phyloP scores from a whole-genome alignment of 768 basidiomycete genomes.

The Collybia nuda region DNA sequence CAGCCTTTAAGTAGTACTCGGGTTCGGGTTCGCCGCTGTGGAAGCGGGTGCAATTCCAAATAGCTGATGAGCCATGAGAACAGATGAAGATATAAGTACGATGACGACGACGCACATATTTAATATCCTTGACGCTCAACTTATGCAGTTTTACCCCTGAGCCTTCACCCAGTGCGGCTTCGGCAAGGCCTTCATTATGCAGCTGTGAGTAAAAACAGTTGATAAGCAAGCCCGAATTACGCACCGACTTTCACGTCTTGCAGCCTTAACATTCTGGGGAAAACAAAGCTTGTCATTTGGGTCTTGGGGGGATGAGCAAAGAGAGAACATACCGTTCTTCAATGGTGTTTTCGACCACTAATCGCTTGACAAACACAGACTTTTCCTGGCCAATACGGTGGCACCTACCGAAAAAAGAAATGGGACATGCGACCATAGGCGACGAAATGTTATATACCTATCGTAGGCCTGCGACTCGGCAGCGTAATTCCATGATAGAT shows the following conservation, averaged over 20 bases:
- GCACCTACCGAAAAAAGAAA: conserved; percentile 41
- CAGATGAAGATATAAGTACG: background rate
- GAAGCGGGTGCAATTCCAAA: conserved; percentile 32
- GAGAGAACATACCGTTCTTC: conserved; percentile 65
- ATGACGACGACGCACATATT: conserved; percentile 42
- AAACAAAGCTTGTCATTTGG: no score
- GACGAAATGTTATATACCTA: conserved; percentile 16
- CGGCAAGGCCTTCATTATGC: conserved; percentile 49
- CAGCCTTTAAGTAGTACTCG: conserved; percentile 38
- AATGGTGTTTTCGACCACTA: conserved; percentile 66
- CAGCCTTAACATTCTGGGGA: conserved; percentile 58
- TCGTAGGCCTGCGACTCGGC: conserved; percentile 68
- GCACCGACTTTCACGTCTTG: conserved; percentile 65
- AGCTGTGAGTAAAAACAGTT: background rate
- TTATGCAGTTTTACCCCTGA: conserved; percentile 59
- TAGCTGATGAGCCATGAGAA: conserved; percentile 20
- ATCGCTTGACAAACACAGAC: conserved; percentile 63
- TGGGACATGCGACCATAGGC: conserved; percentile 13
- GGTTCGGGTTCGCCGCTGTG: background rate
- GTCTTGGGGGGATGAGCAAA: background rate
- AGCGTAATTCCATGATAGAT: conserved; percentile 75
- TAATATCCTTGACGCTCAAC: conserved; percentile 69
- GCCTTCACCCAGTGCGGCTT: conserved; percentile 73
- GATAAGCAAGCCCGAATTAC: conserved; percentile 8
- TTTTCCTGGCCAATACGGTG: conserved; percentile 75